Evolutionary conservation across 2,329 filamentous ascomycete genomes (phyloP).

Genomic region (Fusarium sp.): DNA sequence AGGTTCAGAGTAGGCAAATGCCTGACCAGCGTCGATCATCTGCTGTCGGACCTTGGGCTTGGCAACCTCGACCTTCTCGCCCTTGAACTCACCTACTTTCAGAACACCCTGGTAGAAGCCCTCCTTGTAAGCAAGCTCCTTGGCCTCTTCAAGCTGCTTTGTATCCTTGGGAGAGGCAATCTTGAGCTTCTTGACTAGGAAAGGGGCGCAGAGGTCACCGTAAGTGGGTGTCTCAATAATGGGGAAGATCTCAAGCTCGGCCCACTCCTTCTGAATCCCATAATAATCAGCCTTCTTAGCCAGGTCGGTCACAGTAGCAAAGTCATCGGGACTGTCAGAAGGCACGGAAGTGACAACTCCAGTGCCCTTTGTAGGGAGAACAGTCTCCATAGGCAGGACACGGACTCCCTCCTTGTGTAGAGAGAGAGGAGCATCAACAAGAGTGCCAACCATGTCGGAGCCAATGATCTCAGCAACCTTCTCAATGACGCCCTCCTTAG

Average conservation of each 20-base stretch:
- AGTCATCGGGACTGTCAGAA: constrained; percentile 94
- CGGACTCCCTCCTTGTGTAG: constrained; percentile 84
- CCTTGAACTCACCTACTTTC: constrained; percentile 87
- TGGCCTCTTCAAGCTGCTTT: constrained; percentile 88
- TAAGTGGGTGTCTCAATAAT: constrained; percentile 91
- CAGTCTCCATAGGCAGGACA: constrained; percentile 94
- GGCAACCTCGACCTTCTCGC: constrained; percentile 83
- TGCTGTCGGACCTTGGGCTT: constrained; percentile 86
- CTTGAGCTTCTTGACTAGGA: constrained; percentile 90
- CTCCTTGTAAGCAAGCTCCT: constrained; percentile 96
- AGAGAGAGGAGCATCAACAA: constrained; percentile 89
- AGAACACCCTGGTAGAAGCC: constrained; percentile 96
- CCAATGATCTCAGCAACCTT: constrained; percentile 80
- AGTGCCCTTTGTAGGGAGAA: constrained; percentile 92
- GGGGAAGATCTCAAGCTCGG: constrained; percentile 85
- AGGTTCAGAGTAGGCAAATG: constrained; percentile 93
- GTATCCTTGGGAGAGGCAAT: constrained; percentile 96
- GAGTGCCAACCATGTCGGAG: constrained; percentile 84
- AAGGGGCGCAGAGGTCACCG: constrained; percentile 83
- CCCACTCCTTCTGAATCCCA: constrained; percentile 96
- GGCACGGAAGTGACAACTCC: constrained; percentile 96
- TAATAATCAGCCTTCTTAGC: constrained; percentile 97
- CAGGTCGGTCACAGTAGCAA: constrained; percentile 85
- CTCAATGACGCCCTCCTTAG: constrained; percentile 77
- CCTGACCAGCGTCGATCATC: constrained; percentile 78